Conservation (phyloP, 768 basidiomycete species). For the Pulveroboletus sp. region DNA sequence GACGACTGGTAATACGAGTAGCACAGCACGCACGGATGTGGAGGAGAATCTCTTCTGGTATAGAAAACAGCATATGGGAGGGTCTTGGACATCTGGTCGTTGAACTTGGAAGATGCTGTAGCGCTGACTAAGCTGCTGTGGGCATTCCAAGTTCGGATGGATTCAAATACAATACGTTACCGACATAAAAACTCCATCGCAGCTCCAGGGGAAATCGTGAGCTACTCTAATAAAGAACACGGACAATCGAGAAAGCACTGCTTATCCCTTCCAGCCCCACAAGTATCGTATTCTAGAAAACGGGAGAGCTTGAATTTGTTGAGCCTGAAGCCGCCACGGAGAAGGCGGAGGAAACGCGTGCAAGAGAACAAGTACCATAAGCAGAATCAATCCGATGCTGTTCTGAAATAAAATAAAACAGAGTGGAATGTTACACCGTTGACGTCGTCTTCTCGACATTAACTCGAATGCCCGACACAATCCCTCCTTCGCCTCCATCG, state of each 20-base stretch:
- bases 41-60: conserved; percentile 58
- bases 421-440: conserved; percentile 37
- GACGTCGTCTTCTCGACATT: conserved; percentile 66
- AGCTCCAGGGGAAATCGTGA: background rate
- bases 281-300: conserved; percentile 21
- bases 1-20: background rate
- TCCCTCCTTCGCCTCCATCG: conserved; percentile 22
- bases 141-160: conserved; percentile 4
- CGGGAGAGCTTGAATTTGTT: conserved; percentile 9
- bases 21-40: conserved; percentile 49
- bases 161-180: background rate
- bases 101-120: background rate
- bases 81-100: background rate
- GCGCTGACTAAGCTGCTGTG: background rate
- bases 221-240: conserved; percentile 7
- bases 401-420: conserved; percentile 20
- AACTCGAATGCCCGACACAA: conserved; percentile 48
- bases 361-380: conserved; percentile 22
- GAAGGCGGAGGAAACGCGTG: conserved; percentile 12
- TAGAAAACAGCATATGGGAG: conserved; percentile 24
- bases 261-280: conserved; percentile 14
- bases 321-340: conserved; percentile 11
- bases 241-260: conserved; percentile 10
- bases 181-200: background rate
- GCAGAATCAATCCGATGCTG: conserved; percentile 26